Percentiles rank a stretch among this genome's conserved stretches.
Conservation (phyloP, 192 early-diverging fungal genomes). For the Coemansia sp. region DNA sequence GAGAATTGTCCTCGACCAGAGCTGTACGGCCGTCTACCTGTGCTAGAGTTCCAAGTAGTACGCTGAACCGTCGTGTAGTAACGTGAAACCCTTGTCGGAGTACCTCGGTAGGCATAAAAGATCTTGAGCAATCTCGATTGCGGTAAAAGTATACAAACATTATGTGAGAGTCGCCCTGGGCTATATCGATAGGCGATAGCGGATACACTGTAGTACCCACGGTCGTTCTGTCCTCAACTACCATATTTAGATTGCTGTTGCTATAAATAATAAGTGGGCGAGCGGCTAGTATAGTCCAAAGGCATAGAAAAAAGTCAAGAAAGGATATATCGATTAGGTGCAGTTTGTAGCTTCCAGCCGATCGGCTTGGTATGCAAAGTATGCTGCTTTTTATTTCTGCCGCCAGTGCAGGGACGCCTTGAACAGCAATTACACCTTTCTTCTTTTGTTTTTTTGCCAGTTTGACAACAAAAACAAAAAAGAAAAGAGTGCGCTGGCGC, state of each 20-base stretch:
- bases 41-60: constrained; percentile 11
- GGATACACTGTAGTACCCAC: not conserved
- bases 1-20: not conserved
- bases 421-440: not conserved
- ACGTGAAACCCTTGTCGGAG: constrained; percentile 9
- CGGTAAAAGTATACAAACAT: constrained; percentile 29
- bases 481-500: not conserved
- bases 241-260: not conserved
- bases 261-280: not conserved
- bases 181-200: constrained; percentile 14
- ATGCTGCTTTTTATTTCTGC: not conserved
- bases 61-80: constrained; percentile 10
- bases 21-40: not conserved
- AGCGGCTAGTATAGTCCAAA: not conserved
- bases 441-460: not conserved
- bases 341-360: not conserved
- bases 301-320: not conserved
- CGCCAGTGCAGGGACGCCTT: not conserved
- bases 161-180: constrained; percentile 24
- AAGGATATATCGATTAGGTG: not conserved
- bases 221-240: not conserved
- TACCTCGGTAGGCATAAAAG: constrained; percentile 16
- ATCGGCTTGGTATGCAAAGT: not conserved
- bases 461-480: constrained; percentile 4
- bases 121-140: not conserved